Evolutionary conservation across 768 basidiomycete species (phyloP).

Genomic region (Naganishia kalamii): DNA sequence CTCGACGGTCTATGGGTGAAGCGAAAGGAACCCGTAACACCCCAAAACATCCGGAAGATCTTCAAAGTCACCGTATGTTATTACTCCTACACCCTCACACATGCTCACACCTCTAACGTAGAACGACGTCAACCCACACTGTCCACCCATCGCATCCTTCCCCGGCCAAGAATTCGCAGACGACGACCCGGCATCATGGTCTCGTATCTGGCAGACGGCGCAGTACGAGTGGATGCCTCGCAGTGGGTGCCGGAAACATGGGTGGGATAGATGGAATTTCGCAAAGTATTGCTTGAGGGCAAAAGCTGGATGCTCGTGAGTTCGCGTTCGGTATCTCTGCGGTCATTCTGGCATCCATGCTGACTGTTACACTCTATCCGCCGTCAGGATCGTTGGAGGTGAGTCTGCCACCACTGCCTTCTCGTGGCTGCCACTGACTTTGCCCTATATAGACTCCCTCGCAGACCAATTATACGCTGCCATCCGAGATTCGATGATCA

Average conservation of each 20-base stretch:
- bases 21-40: neutral
- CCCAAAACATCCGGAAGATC: neutral
- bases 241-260: neutral
- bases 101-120: neutral
- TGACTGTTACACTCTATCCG: too few species aligned
- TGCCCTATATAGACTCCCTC: neutral
- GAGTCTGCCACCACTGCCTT: neutral
- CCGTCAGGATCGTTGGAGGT: neutral
- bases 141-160: neutral
- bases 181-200: neutral
- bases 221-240: constrained; percentile 1
- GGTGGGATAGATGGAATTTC: neutral
- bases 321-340: neutral
- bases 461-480: constrained; percentile 1
- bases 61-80: neutral
- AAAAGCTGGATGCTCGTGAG: constrained; percentile 11
- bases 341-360: too few species aligned
- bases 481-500: neutral
- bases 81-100: neutral
- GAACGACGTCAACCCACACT: neutral
- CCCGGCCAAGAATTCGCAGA: neutral
- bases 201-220: constrained; percentile 1
- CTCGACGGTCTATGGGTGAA: neutral
- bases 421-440: neutral
- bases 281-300: neutral